phyloP scores from a whole-genome alignment of 1,284 basidiomycete species.

The Rhodotorula sp. region DNA sequence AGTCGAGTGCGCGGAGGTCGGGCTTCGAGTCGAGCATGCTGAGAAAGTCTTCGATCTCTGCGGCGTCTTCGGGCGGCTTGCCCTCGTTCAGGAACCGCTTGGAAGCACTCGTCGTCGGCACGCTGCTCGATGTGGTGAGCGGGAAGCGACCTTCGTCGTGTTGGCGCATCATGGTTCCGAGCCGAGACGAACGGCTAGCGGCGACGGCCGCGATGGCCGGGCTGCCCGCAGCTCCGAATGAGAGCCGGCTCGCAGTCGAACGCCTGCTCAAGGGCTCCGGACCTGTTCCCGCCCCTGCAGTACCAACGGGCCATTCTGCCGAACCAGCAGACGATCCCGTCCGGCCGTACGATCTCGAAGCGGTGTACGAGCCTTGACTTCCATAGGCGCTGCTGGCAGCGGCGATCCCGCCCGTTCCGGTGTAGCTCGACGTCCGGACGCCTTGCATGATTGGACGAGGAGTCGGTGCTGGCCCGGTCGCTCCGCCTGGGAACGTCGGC shows the following conservation, averaged over 20 bases:
- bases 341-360: slow-evolving; percentile 19
- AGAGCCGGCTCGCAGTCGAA: slow-evolving; percentile 3
- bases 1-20: slow-evolving; percentile 19
- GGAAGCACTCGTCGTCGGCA: neutral
- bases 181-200: neutral
- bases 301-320: neutral
- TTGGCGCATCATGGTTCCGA: slow-evolving; percentile 7
- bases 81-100: slow-evolving; percentile 25
- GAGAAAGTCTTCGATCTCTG: slow-evolving; percentile 42
- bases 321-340: slow-evolving; percentile 9
- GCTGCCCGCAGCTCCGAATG: slow-evolving; percentile 8
- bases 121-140: neutral
- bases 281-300: neutral
- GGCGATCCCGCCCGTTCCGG: too few relatives aligned
- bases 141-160: slow-evolving; percentile 10
- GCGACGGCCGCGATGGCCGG: slow-evolving; percentile 1
- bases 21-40: slow-evolving; percentile 41
- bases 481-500: neutral
- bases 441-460: slow-evolving; percentile 22
- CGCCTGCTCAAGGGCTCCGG: neutral
- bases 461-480: neutral
- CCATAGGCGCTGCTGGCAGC: neutral
- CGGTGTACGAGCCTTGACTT: slow-evolving; percentile 16
- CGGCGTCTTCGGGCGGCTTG: slow-evolving; percentile 30
- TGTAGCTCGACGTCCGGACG: neutral